phyloP scores from a whole-genome alignment of 179 eudicot species.

The Beta lomatogona region DNA sequence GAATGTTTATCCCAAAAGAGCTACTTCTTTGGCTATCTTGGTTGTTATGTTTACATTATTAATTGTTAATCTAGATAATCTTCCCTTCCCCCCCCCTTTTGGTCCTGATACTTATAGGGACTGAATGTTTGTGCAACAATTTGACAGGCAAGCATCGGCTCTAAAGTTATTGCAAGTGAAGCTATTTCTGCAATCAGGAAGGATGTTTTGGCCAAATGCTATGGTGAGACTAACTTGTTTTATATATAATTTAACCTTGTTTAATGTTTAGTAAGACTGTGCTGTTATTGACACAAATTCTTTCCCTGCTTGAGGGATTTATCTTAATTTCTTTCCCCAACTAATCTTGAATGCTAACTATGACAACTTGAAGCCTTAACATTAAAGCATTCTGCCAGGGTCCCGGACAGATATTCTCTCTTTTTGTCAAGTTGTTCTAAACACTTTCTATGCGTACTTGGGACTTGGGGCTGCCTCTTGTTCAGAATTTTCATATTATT shows the following conservation, averaged over 20 bases:
- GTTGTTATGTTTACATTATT: neutral
- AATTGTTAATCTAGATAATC: neutral
- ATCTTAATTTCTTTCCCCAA: no score
- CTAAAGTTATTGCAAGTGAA: slow-evolving; percentile 97
- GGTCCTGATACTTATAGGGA: neutral
- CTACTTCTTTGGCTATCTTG: neutral
- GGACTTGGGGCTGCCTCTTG: neutral
- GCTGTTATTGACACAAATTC: neutral
- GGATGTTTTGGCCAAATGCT: slow-evolving; percentile 95
- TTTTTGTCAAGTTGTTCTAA: neutral
- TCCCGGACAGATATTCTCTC: neutral
- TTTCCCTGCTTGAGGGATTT: no score
- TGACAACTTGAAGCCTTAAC: neutral
- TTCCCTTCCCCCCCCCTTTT: neutral
- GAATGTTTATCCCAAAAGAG: neutral
- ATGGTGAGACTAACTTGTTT: slow-evolving; percentile 52
- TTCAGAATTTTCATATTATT: neutral
- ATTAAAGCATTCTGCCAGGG: no score
- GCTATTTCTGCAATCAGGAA: slow-evolving; percentile 89
- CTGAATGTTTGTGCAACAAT: slow-evolving; percentile 16
- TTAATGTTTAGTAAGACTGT: neutral
- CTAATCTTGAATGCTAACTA: neutral
- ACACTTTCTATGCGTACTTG: neutral
- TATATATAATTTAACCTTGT: neutral
- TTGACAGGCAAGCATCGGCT: slow-evolving; percentile 87